A percentile compares a stretch with the other conserved stretches of the same genome.
These are phyloP conservation scores for Pseudogymnoascus sp. DNA, from an alignment of 2,329 filamentous ascomycete species.

Conservation along the genomic window DNA sequence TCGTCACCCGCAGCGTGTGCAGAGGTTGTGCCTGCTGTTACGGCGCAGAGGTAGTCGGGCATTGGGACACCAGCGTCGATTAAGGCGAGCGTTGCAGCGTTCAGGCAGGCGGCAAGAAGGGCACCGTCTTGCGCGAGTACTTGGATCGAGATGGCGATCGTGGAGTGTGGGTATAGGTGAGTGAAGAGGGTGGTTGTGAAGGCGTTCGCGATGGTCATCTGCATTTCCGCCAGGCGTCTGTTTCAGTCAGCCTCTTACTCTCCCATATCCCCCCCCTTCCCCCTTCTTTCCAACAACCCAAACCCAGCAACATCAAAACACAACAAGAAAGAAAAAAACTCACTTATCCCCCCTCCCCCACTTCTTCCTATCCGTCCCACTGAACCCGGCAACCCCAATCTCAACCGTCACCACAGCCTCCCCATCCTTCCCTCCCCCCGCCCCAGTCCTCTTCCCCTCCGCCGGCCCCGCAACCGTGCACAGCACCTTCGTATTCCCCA, in stretches of 20 bases:
- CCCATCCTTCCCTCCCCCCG: slow-evolving; percentile 29
- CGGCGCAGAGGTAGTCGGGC: slow-evolving; percentile 82
- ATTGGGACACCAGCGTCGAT: slow-evolving; percentile 95
- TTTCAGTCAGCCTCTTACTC: not conserved
- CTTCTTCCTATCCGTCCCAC: slow-evolving; percentile 75
- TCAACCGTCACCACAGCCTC: slow-evolving; percentile 69
- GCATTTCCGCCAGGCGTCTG: slow-evolving; percentile 73
- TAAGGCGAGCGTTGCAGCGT: slow-evolving; percentile 83
- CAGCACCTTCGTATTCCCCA: slow-evolving; percentile 96
- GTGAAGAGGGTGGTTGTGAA: slow-evolving; percentile 74
- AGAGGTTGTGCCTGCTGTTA: slow-evolving; percentile 74
- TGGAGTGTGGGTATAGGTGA: slow-evolving; percentile 80
- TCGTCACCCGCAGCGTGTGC: slow-evolving; percentile 59
- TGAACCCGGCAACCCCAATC: slow-evolving; percentile 81
- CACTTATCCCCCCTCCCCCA: slow-evolving; percentile 71
- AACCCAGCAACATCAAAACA: not conserved
- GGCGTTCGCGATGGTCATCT: slow-evolving; percentile 68
- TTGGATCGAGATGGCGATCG: slow-evolving; percentile 75
- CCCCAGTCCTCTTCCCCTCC: slow-evolving; percentile 51
- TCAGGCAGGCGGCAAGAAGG: slow-evolving; percentile 80
- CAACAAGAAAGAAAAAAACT: slow-evolving; percentile 25
- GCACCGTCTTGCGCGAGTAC: slow-evolving; percentile 87
- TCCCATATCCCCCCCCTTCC: not conserved
- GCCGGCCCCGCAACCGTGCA: slow-evolving; percentile 82
- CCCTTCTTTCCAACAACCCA: not conserved